Conservation (phyloP, 352 stramenopile species). For the Globisporangium lucens region DNA sequence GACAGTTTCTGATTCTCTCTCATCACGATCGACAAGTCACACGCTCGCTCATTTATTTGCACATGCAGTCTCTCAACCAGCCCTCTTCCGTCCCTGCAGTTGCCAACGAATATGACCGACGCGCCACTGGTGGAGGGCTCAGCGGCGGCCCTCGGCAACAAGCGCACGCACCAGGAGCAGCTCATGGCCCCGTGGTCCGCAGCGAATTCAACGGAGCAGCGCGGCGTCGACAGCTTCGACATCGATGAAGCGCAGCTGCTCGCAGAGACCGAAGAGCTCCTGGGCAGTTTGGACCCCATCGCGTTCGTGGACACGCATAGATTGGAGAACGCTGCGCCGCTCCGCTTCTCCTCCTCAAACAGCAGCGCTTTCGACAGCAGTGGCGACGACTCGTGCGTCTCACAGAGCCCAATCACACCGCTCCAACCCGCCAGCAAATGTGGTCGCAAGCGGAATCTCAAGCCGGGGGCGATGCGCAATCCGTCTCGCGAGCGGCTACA, state of each 20-base stretch:
- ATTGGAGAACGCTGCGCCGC: slow-evolving; percentile 6
- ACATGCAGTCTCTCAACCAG: no score
- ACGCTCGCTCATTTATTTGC: no score
- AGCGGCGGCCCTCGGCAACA: no score
- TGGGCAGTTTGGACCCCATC: slow-evolving; percentile 11
- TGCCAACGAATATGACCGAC: neutral
- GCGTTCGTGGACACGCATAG: slow-evolving; percentile 9
- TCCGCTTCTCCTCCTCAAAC: neutral
- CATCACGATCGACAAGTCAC: neutral
- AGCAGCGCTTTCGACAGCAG: neutral
- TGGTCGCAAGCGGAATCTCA: neutral
- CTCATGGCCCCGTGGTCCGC: neutral
- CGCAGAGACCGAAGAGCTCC: slow-evolving; percentile 12
- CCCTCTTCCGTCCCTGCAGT: no score
- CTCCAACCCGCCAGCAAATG: neutral
- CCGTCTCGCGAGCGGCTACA: slow-evolving; percentile 18
- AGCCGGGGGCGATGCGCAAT: neutral
- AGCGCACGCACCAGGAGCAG: neutral
- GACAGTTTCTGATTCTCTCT: neutral
- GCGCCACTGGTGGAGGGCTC: no score
- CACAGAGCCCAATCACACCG: neutral
- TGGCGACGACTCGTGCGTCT: neutral
- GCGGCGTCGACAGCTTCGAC: neutral
- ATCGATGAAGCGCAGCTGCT: slow-evolving; percentile 12
- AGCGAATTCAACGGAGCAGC: no score